Conservation (phyloP, 345 rosid genomes). For the Barbarea vulgaris region DNA sequence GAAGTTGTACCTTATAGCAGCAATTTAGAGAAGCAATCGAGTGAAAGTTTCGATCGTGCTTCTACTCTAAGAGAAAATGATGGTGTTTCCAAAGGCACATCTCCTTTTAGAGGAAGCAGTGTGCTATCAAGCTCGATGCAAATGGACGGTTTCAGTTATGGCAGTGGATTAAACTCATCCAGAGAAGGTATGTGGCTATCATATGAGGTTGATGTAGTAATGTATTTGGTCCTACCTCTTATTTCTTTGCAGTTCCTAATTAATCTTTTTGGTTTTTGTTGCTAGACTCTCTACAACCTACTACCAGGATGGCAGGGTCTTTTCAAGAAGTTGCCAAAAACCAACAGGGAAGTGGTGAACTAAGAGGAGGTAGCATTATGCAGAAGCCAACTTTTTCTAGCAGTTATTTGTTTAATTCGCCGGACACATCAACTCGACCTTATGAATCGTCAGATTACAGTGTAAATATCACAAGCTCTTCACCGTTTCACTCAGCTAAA, state of each 20-base stretch:
- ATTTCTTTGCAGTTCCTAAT: constrained; percentile 31
- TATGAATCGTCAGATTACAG: constrained; percentile 51
- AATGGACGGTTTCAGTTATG: constrained; percentile 39
- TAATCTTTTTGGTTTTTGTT: constrained; percentile 28
- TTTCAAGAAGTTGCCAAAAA: constrained; percentile 44
- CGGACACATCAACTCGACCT: constrained; percentile 40
- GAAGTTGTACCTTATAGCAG: constrained; percentile 36
- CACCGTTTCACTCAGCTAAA: constrained; percentile 42
- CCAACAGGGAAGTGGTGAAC: constrained; percentile 37
- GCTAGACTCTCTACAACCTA: constrained; percentile 49
- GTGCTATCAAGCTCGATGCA: constrained; percentile 40
- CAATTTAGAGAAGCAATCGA: constrained; percentile 40
- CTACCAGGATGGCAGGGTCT: constrained; percentile 44
- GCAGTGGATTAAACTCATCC: constrained; percentile 39
- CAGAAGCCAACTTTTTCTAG: constrained; percentile 51
- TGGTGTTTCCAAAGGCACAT: constrained; percentile 33
- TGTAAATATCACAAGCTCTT: constrained; percentile 52
- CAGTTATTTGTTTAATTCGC: constrained; percentile 44
- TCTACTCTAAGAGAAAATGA: constrained; percentile 45
- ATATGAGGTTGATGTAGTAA: constrained; percentile 21
- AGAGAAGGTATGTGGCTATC: constrained; percentile 44
- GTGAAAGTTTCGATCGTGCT: constrained; percentile 38
- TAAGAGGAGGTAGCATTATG: constrained; percentile 42
- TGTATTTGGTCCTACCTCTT: constrained; percentile 8
- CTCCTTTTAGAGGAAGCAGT: constrained; percentile 41